Percentiles rank a stretch among this genome's conserved stretches.
These are phyloP conservation scores for Ophiosphaerella korrae DNA, from an alignment of 2,329 filamentous ascomycete genomes.

Conservation along the genomic window DNA sequence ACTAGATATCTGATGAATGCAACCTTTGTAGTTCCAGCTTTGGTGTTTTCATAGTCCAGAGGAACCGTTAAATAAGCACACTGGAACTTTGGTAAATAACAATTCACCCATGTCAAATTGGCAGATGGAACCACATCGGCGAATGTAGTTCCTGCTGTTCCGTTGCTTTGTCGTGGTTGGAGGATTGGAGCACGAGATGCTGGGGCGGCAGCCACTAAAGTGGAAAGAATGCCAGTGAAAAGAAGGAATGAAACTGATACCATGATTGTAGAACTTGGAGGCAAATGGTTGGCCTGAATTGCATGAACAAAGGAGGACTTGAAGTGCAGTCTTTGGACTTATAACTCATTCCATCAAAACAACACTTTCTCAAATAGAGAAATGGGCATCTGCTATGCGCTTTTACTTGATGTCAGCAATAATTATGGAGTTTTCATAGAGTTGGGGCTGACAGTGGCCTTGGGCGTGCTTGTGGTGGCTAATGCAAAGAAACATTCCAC, in stretches of 20 bases:
- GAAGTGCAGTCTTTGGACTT: too few relatives aligned
- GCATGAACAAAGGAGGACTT: too few relatives aligned
- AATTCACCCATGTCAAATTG: neutral
- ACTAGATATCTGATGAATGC: conserved; percentile 2
- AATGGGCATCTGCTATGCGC: too few relatives aligned
- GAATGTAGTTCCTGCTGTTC: neutral
- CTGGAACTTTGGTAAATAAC: neutral
- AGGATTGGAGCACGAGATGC: neutral
- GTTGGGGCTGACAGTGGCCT: too few relatives aligned
- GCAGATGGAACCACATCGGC: neutral
- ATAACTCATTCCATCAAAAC: too few relatives aligned
- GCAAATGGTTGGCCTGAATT: too few relatives aligned
- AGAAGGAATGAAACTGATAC: neutral
- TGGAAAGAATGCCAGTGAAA: neutral
- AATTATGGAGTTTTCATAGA: too few relatives aligned
- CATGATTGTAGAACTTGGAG: neutral
- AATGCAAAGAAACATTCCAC: too few relatives aligned
- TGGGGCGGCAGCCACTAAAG: neutral
- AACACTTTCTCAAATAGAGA: too few relatives aligned
- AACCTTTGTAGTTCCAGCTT: neutral
- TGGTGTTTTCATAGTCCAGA: neutral
- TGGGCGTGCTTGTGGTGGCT: too few relatives aligned
- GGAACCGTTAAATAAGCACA: conserved; percentile 2
- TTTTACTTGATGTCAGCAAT: too few relatives aligned
- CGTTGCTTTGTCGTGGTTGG: neutral